Conservation (phyloP, 805 yeast species). For the Barnettozyma pratensis region DNA sequence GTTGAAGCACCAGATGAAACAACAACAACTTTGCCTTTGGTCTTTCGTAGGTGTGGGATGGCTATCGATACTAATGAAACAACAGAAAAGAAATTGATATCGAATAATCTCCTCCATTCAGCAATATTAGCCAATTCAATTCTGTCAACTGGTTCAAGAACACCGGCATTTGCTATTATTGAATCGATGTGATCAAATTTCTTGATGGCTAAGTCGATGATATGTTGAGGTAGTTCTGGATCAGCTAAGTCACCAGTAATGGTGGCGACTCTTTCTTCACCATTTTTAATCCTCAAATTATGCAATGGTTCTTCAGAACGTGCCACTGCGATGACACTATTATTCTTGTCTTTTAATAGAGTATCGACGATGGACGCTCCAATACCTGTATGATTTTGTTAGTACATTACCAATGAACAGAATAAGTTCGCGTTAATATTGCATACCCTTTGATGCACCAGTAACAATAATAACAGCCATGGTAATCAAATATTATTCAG, state of each 20-base stretch:
- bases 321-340: constrained; percentile 65
- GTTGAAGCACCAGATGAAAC: constrained; percentile 89
- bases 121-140: constrained; percentile 47
- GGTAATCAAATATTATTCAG: background rate
- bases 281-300: constrained; percentile 38
- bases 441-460: constrained; percentile 57
- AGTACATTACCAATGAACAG: too few species aligned
- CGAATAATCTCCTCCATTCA: constrained; percentile 61
- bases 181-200: constrained; percentile 58
- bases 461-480: constrained; percentile 44
- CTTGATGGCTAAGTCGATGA: constrained; percentile 40
- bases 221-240: constrained; percentile 28
- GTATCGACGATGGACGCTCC: constrained; percentile 71
- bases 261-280: constrained; percentile 42
- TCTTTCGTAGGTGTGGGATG: constrained; percentile 50
- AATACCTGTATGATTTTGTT: constrained; percentile 43
- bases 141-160: constrained; percentile 67
- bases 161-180: constrained; percentile 76
- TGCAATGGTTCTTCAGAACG: constrained; percentile 50
- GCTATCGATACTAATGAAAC: constrained; percentile 52
- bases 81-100: constrained; percentile 74
- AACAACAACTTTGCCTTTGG: constrained; percentile 62
- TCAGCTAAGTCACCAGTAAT: constrained; percentile 61
- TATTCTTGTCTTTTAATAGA: constrained; percentile 30
- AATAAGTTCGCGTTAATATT: too few species aligned